Evolutionary conservation across 2,329 filamentous ascomycete genomes (phyloP).

Genomic region (Cercospora zeina): DNA sequence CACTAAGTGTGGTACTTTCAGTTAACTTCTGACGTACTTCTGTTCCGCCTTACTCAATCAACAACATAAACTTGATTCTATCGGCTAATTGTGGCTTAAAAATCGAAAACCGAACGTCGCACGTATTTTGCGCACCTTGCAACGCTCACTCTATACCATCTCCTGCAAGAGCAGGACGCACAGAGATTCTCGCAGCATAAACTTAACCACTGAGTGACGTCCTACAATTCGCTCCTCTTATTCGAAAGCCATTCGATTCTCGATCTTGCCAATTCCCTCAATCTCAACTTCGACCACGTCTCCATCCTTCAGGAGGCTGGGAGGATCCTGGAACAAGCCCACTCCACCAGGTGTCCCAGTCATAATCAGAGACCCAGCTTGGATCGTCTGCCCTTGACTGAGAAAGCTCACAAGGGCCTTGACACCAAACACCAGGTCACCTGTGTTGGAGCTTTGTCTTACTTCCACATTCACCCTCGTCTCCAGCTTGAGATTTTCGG

Average conservation of each 20-base stretch:
- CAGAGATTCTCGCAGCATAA: too few species aligned
- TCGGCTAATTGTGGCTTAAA: too few species aligned
- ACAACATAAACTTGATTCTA: too few species aligned
- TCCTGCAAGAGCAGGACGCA: too few species aligned
- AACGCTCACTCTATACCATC: too few species aligned
- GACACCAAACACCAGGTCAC: conserved; percentile 51
- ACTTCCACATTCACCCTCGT: conserved; percentile 54
- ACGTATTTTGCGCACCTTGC: too few species aligned
- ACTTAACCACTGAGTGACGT: too few species aligned
- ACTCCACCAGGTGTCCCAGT: conserved; percentile 51
- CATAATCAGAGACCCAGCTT: conserved; percentile 53
- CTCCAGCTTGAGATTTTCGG: conserved; percentile 46
- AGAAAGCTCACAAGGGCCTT: conserved; percentile 40
- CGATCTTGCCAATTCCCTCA: conserved; percentile 36
- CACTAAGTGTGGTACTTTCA: too few species aligned
- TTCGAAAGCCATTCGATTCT: conserved; percentile 39
- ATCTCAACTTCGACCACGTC: conserved; percentile 40
- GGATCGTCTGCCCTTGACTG: conserved; percentile 45
- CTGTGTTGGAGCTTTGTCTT: conserved; percentile 46
- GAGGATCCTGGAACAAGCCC: conserved; percentile 36
- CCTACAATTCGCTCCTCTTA: conserved; percentile 1
- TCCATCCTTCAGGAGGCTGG: conserved; percentile 36
- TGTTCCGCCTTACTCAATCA: too few species aligned
- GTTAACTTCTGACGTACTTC: too few species aligned
- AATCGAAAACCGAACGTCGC: too few species aligned